A percentile compares a stretch with the other conserved stretches of the same genome.
Conservation (phyloP, 768 basidiomycete species). For the Lactarius sp. region DNA sequence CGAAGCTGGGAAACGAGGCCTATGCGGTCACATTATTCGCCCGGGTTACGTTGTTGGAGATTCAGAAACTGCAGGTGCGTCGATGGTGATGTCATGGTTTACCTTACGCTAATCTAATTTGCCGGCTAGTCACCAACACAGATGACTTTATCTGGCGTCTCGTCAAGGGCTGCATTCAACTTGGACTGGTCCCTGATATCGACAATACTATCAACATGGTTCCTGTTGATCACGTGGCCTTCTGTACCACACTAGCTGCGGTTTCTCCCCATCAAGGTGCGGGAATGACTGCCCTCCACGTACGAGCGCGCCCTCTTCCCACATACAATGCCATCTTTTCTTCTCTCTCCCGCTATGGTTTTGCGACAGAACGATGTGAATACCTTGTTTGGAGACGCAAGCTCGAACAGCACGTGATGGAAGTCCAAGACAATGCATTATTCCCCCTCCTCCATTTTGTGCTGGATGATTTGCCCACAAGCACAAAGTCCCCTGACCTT, state of each 20-base stretch:
- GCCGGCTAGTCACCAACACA: conserved; percentile 81
- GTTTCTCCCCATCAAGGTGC: conserved; percentile 46
- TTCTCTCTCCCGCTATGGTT: conserved; percentile 74
- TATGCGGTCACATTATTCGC: conserved; percentile 81
- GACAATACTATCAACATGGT: conserved; percentile 99
- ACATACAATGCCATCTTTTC: conserved; percentile 86
- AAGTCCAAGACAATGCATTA: conserved; percentile 91
- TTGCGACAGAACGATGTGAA: conserved; percentile 69
- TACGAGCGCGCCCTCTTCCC: conserved; percentile 80
- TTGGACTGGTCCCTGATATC: conserved; percentile 95
- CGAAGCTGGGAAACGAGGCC: conserved; percentile 83
- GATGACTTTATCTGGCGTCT: conserved; percentile 97
- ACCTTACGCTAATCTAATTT: neutral
- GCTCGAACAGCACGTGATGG: conserved; percentile 93
- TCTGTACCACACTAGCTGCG: conserved; percentile 69
- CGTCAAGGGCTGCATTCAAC: conserved; percentile 97
- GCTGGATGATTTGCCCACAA: conserved; percentile 93
- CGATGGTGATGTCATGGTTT: neutral
- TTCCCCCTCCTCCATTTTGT: conserved; percentile 98
- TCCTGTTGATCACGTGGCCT: conserved; percentile 93
- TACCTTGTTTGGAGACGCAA: conserved; percentile 89
- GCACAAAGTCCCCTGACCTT: conserved; percentile 88
- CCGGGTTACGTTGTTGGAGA: conserved; percentile 97
- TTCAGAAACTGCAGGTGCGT: conserved; percentile 76
- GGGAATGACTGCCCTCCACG: conserved; percentile 63